phyloP scores from a whole-genome alignment of 23 red algal genomes.

The Porphyridium purpureum region DNA sequence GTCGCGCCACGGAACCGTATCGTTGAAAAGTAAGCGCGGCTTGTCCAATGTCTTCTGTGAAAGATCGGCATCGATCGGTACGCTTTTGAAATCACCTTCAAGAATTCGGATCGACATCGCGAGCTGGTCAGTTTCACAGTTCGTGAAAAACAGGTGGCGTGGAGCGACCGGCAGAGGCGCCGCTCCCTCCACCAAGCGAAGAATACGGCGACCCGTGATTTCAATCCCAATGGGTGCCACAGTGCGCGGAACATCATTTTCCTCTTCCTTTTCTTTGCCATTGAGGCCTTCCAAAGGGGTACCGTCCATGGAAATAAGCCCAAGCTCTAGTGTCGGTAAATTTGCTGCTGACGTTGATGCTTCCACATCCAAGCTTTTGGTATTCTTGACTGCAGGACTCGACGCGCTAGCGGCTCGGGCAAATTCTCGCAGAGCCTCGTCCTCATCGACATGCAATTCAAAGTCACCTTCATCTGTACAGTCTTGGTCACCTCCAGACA shows the following conservation, averaged over 20 bases:
- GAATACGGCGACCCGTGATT: constrained; percentile 39
- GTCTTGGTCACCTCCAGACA: neutral
- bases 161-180: too few species aligned
- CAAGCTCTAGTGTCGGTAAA: constrained; percentile 1
- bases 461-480: neutral
- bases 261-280: constrained; percentile 27
- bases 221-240: constrained; percentile 38
- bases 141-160: constrained; percentile 1
- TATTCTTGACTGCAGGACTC: too few species aligned
- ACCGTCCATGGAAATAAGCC: constrained; percentile 23
- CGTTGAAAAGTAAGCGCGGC: too few species aligned
- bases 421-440: too few species aligned
- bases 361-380: constrained; percentile 3
- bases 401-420: too few species aligned
- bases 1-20: too few species aligned
- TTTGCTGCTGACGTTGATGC: too few species aligned
- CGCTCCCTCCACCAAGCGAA: too few species aligned
- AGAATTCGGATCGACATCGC: neutral
- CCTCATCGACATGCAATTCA: too few species aligned
- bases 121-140: neutral
- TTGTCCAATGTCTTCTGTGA: too few species aligned
- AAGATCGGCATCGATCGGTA: too few species aligned
- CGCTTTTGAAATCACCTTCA: too few species aligned
- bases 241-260: constrained; percentile 15
- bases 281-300: constrained; percentile 24